These are phyloP conservation scores for Komagataella pastoris DNA, from an alignment of 805 yeast species.

Conservation along the genomic window DNA sequence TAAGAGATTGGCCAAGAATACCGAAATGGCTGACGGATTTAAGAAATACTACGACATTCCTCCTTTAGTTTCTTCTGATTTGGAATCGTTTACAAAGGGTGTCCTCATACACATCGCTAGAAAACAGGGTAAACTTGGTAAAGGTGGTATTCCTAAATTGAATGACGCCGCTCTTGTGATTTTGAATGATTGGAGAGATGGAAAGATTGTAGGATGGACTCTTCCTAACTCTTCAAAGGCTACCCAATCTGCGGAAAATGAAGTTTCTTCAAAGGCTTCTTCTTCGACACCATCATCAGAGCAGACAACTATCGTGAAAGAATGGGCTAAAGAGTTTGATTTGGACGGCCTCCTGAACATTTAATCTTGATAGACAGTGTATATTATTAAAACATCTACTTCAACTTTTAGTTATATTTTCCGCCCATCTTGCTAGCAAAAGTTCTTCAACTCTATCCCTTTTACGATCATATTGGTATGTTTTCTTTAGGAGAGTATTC, in stretches of 20 bases:
- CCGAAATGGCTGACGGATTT: conserved; percentile 67
- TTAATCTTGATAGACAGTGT: not conserved
- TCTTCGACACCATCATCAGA: conserved; percentile 33
- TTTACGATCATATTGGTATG: not conserved
- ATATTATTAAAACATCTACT: not conserved
- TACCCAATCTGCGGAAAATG: conserved; percentile 26
- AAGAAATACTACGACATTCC: conserved; percentile 68
- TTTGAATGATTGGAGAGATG: conserved; percentile 94
- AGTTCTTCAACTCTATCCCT: conserved; percentile 28
- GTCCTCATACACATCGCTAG: conserved; percentile 89
- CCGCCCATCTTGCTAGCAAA: conserved; percentile 36
- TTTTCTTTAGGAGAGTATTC: not conserved
- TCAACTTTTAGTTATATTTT: conserved; percentile 5
- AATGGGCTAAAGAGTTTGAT: conserved; percentile 93
- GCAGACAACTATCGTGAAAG: conserved; percentile 67
- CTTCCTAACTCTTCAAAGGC: conserved; percentile 38
- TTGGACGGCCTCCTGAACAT: conserved; percentile 57
- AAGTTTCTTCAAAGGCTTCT: conserved; percentile 19
- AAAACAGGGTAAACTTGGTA: conserved; percentile 80
- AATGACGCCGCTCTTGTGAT: conserved; percentile 74
- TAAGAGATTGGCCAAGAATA: conserved; percentile 60
- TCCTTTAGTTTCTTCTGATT: conserved; percentile 56
- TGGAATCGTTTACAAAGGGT: conserved; percentile 71
- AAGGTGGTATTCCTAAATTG: conserved; percentile 87
- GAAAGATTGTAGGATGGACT: conserved; percentile 85